Conservation (phyloP, 2,329 filamentous ascomycete genomes). For the Ceratocystis harringtonii region DNA sequence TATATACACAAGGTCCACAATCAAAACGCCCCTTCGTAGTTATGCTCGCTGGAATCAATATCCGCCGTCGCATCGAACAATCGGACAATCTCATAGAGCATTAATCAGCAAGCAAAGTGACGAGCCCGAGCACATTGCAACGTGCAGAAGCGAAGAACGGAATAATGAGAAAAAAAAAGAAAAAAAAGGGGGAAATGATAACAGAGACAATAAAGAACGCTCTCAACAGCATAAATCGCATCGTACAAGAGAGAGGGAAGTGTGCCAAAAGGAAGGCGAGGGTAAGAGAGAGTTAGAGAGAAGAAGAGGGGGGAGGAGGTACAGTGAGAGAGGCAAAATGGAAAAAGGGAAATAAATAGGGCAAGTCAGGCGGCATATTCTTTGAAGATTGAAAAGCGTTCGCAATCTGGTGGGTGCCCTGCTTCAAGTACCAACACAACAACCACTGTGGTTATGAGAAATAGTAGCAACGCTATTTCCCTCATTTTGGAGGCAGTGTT, state of each 20-base stretch:
- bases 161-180: background rate
- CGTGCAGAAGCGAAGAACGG: background rate
- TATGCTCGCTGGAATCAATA: background rate
- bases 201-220: background rate
- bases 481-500: too few relatives aligned
- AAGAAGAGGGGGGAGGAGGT: background rate
- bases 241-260: background rate
- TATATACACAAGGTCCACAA: constrained; percentile 13
- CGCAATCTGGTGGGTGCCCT: background rate
- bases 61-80: background rate
- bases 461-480: too few relatives aligned
- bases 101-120: background rate
- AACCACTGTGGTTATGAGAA: background rate
- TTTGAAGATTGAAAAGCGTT: too few relatives aligned
- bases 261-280: background rate
- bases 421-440: background rate
- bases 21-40: background rate
- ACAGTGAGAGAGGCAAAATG: too few relatives aligned
- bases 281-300: background rate
- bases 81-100: background rate
- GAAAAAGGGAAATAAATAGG: too few relatives aligned
- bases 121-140: background rate
- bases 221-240: background rate
- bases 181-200: background rate
- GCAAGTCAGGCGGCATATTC: too few relatives aligned